Conservation (phyloP, 2,329 filamentous ascomycete genomes). For the Fusarium oxysporum region DNA sequence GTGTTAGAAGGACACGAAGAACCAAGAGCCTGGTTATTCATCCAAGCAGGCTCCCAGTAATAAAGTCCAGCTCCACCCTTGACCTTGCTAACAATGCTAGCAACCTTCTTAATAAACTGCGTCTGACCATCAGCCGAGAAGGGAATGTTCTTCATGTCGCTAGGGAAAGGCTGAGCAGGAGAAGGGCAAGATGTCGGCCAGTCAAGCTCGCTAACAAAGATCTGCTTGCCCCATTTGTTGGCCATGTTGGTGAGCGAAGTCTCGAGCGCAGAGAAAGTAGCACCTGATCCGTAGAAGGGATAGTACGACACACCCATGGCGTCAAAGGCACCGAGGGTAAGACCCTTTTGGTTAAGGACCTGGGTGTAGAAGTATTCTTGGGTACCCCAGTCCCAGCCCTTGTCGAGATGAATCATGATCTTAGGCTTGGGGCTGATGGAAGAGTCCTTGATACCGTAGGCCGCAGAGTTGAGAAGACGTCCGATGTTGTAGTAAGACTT, state of each 20-base stretch:
- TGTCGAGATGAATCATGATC: conserved; percentile 81
- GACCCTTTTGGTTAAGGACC: conserved; percentile 62
- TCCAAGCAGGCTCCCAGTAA: no score
- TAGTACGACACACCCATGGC: conserved; percentile 80
- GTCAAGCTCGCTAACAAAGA: conserved; percentile 77
- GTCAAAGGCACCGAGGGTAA: conserved; percentile 70
- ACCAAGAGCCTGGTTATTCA: no score
- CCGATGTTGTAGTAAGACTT: conserved; percentile 70
- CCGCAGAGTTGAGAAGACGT: conserved; percentile 71
- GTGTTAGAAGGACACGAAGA: no score
- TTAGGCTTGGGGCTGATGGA: conserved; percentile 66
- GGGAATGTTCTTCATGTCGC: conserved; percentile 69
- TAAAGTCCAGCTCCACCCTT: no score
- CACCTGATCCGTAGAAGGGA: conserved; percentile 73
- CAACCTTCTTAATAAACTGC: conserved; percentile 50
- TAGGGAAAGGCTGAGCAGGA: conserved; percentile 69
- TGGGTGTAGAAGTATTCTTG: conserved; percentile 75
- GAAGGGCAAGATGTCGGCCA: conserved; percentile 75
- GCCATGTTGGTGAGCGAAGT: conserved; percentile 69
- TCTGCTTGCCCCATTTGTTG: conserved; percentile 70
- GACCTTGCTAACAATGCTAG: no score
- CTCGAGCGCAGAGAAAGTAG: conserved; percentile 68
- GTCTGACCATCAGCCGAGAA: conserved; percentile 72
- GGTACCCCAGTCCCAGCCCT: conserved; percentile 77
- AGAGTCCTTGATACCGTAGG: conserved; percentile 73